Conservation (phyloP, 2,329 filamentous ascomycete genomes). For the Fusarium denticulatum region DNA sequence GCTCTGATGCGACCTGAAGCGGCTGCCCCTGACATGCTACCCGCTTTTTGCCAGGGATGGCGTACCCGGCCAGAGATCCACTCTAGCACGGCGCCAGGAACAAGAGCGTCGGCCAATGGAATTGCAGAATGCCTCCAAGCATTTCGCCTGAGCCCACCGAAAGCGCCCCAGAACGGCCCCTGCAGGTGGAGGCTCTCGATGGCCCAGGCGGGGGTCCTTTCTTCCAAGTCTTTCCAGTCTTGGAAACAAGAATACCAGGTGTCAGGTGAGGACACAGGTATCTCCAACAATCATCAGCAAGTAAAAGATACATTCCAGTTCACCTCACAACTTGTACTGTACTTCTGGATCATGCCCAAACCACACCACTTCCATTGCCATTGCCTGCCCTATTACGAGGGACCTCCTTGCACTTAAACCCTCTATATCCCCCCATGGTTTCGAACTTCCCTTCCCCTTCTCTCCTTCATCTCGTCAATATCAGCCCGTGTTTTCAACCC, state of each 20-base stretch:
- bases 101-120: slow-evolving; percentile 11
- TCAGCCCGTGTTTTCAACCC: slow-evolving; percentile 35
- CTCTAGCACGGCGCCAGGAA: slow-evolving; percentile 21
- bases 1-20: slow-evolving; percentile 3
- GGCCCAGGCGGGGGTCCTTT: neutral
- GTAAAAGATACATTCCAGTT: slow-evolving; percentile 8
- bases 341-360: neutral
- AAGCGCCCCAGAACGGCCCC: slow-evolving; percentile 28
- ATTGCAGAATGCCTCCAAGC: slow-evolving; percentile 7
- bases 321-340: slow-evolving; percentile 12
- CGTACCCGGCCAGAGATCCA: slow-evolving; percentile 6
- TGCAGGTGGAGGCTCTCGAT: slow-evolving; percentile 32
- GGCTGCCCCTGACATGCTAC: slow-evolving; percentile 22
- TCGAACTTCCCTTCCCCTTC: slow-evolving; percentile 24
- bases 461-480: slow-evolving; percentile 39
- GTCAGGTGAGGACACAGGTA: slow-evolving; percentile 12
- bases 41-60: slow-evolving; percentile 9
- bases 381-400: slow-evolving; percentile 13
- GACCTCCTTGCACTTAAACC: slow-evolving; percentile 38
- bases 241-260: slow-evolving; percentile 24
- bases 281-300: neutral
- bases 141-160: slow-evolving; percentile 19
- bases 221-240: neutral
- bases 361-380: slow-evolving; percentile 6
- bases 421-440: slow-evolving; percentile 28